These are phyloP conservation scores for Coemansia aciculifera DNA, from an alignment of 192 early-diverging fungal genomes.

Conservation along the genomic window DNA sequence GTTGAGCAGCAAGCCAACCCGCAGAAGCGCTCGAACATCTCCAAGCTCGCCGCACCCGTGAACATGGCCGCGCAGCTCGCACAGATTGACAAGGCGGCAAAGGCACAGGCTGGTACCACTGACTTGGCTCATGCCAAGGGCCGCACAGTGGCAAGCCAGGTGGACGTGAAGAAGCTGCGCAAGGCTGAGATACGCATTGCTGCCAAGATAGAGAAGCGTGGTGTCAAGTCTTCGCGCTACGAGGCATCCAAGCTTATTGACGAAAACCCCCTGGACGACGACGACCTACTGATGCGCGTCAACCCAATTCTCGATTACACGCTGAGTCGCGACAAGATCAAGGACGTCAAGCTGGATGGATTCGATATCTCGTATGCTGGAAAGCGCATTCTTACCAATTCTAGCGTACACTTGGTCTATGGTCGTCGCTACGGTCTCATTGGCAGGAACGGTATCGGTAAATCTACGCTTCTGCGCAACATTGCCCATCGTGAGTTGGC, in stretches of 20 bases:
- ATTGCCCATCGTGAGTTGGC: conserved; percentile 82
- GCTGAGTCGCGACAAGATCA: conserved; percentile 76
- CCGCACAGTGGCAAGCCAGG: conserved; percentile 69
- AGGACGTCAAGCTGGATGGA: conserved; percentile 95
- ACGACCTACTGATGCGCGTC: conserved; percentile 77
- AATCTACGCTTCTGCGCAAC: conserved; percentile 77
- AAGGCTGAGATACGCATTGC: conserved; percentile 92
- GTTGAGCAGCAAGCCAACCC: conserved; percentile 37
- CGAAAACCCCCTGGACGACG: conserved; percentile 63
- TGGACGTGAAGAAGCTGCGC: conserved; percentile 78
- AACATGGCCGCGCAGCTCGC: conserved; percentile 70
- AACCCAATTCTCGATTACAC: conserved; percentile 89
- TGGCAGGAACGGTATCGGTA: conserved; percentile 89
- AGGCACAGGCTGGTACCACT: conserved; percentile 49
- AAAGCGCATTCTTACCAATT: conserved; percentile 88
- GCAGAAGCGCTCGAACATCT: conserved; percentile 43
- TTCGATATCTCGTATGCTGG: conserved; percentile 97
- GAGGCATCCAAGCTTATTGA: conserved; percentile 73
- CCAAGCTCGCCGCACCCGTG: conserved; percentile 60
- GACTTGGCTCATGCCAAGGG: conserved; percentile 71
- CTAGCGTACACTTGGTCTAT: conserved; percentile 78
- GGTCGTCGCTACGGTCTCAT: conserved; percentile 96
- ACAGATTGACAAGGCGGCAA: conserved; percentile 62
- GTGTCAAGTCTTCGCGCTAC: conserved; percentile 65
- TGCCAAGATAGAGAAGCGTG: conserved; percentile 84